Evolutionary conservation across 768 basidiomycete genomes (phyloP), one percentile per base, ranked within the genome.

Genomic region (Hirschioporus abietinus): DNA sequence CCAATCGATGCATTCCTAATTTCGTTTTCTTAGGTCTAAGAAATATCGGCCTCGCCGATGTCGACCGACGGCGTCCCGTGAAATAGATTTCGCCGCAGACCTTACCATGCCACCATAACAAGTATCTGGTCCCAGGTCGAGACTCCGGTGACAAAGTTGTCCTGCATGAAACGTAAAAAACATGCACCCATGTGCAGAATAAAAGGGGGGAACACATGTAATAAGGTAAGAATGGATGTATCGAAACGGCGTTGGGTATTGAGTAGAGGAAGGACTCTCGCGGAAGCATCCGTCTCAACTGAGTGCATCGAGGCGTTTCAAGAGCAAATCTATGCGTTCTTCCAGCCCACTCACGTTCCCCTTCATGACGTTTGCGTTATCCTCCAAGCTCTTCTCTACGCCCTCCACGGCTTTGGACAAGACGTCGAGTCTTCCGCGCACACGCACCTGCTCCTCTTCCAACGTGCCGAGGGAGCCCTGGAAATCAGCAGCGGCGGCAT

Each of bases 401-500:
- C 84, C 83, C 20, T 80, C 76, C 6, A 96, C 82, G 0, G 96
- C 91, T 26, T 78, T 79, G 65, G 84, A 79, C 4, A 97, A 79
- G 63, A 93, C 91, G 27, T 82, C 81, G 35, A 95, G 80, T 27
- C 84, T 84, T 26, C 86, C 88, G 26, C 82, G 83, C 35, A 86
- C 78, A 68, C 85, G 84, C 64, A 81, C 82, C 71, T 95, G 91
- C 68, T 92, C 90, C 65, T 86, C 86, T 74, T 92, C 90, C 35
- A 96, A 78, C 62, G 81, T 75, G 18, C 82, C 77, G 3, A 98
- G 79, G 1, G 88, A 86, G 24, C 79, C 82, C 64, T 89, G 85
- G 71, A 98, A 95, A 26, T 89, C 85, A 1, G 88, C 83, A 0
- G 96, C 93, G 62, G 91, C 88, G 0, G 88, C 83, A 72, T 99